Evolutionary conservation across 805 yeast genomes (phyloP).

Genomic region (Kuraishia borneana): DNA sequence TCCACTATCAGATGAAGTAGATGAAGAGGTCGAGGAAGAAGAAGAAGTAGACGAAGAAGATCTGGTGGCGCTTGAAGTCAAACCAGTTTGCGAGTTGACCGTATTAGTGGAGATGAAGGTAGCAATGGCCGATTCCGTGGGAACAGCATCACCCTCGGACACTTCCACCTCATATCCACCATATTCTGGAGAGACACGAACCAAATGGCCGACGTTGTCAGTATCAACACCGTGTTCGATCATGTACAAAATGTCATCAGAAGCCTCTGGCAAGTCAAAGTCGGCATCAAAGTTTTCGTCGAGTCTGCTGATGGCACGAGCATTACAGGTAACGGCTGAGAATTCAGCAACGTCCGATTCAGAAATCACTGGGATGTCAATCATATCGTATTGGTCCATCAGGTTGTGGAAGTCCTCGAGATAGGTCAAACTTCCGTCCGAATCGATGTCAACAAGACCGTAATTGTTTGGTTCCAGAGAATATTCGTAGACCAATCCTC

Average conservation of each 20-base stretch:
- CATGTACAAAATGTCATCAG: slow-evolving; percentile 28
- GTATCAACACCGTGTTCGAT: slow-evolving; percentile 37
- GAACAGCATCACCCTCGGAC: slow-evolving; percentile 19
- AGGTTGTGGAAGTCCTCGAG: slow-evolving; percentile 42
- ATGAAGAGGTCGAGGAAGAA: no score
- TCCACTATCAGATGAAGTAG: no score
- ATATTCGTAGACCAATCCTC: slow-evolving; percentile 83
- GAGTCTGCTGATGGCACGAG: slow-evolving; percentile 20
- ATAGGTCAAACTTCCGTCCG: slow-evolving; percentile 28
- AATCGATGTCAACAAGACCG: slow-evolving; percentile 55
- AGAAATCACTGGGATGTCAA: slow-evolving; percentile 23
- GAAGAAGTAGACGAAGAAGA: slow-evolving; percentile 12
- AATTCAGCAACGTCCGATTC: slow-evolving; percentile 22
- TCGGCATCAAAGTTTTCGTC: slow-evolving; percentile 32
- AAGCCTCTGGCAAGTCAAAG: slow-evolving; percentile 36
- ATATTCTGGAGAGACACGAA: slow-evolving; percentile 24
- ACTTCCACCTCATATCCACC: slow-evolving; percentile 23
- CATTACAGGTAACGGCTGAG: slow-evolving; percentile 26
- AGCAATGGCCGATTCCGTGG: slow-evolving; percentile 21
- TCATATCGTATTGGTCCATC: slow-evolving; percentile 25
- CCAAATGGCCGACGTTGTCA: slow-evolving; percentile 31
- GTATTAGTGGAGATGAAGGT: slow-evolving; percentile 22
- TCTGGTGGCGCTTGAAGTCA: slow-evolving; percentile 5
- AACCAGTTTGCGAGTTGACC: slow-evolving; percentile 18
- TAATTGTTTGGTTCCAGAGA: slow-evolving; percentile 59